Conservation (phyloP, 805 yeast genomes). For the Suhomyces sp. region DNA sequence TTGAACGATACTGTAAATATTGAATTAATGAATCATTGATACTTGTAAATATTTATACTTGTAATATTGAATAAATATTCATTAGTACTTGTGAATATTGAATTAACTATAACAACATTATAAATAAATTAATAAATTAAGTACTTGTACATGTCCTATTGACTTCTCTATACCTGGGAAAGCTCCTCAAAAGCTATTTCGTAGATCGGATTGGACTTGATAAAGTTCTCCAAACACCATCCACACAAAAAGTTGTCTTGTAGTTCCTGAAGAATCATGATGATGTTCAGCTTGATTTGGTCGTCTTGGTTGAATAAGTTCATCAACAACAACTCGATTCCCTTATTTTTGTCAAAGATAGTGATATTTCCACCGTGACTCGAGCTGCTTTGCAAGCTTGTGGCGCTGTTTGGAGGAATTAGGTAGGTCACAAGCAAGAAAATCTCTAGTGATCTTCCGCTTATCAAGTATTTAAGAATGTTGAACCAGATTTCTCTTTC, state of each 20-base stretch:
- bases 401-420: slow-evolving; percentile 39
- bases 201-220: slow-evolving; percentile 37
- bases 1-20: no score
- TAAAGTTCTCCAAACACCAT: slow-evolving; percentile 40
- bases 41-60: no score
- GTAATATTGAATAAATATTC: no score
- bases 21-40: no score
- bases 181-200: slow-evolving; percentile 38
- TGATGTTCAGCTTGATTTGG: slow-evolving; percentile 36
- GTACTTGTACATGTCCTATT: background rate
- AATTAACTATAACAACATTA: no score
- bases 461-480: slow-evolving; percentile 39
- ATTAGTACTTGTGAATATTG: no score
- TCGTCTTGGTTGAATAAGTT: slow-evolving; percentile 42
- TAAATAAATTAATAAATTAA: background rate
- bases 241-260: slow-evolving; percentile 44
- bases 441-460: slow-evolving; percentile 40
- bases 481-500: slow-evolving; percentile 42
- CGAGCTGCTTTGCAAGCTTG: slow-evolving; percentile 36
- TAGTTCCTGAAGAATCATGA: slow-evolving; percentile 42
- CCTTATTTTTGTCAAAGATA: slow-evolving; percentile 43
- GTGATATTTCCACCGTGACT: slow-evolving; percentile 40
- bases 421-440: slow-evolving; percentile 39
- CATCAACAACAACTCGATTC: slow-evolving; percentile 39
- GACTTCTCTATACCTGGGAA: background rate